Base-by-base conservation (phyloP, 2,329 filamentous ascomycete species). In the Hypoxylon sp. region DNA sequence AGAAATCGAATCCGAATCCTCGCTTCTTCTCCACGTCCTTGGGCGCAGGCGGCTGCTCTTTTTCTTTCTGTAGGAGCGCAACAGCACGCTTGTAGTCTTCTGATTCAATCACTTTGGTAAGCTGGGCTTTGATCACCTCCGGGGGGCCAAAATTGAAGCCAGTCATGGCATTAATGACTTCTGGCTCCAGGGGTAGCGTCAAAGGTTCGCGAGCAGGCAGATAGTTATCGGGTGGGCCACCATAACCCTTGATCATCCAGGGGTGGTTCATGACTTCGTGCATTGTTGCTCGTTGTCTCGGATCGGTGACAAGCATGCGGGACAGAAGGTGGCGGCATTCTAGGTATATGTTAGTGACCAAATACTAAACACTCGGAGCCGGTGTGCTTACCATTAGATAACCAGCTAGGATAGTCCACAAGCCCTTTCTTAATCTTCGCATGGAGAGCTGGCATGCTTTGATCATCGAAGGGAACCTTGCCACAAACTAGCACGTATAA, bases 371-470 rank as follows among this genome's bases (percentile, higher is more conserved):
- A 30, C 25, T 46, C 50, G 50, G 37, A 30, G 57, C 16, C 27
- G 30, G 56, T 23, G 21, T 19, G 81, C 90, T 78, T 85, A 96
- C 95, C 95, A 74, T 89, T 88, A 61, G 93, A 95, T 39, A 99
- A 84, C 89, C 96, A 98, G 65, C 90, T 92, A 2, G 96, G 96
- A 78, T 98, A 99, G 77, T 99, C 96, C 16, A 98, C 96, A 53
- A 92, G 81, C 34, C 96, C 96, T 77, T 97, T 97, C 83, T 99
- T 99, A 80, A 99, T 99, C 82, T 99, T 99, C 63, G 95, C 94
- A 80, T 99, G 96, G 51, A 99, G 84, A 69, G 97, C 94, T 34
- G 95, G 96, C 94, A 99, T 99, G 81, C 94, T 97, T 81, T 99
- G 96, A 76, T 99, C 96, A 77, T 99, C 96, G 75, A 99, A 99